Conservation (phyloP, 2,329 filamentous ascomycete species). For the Fusarium siculi region DNA sequence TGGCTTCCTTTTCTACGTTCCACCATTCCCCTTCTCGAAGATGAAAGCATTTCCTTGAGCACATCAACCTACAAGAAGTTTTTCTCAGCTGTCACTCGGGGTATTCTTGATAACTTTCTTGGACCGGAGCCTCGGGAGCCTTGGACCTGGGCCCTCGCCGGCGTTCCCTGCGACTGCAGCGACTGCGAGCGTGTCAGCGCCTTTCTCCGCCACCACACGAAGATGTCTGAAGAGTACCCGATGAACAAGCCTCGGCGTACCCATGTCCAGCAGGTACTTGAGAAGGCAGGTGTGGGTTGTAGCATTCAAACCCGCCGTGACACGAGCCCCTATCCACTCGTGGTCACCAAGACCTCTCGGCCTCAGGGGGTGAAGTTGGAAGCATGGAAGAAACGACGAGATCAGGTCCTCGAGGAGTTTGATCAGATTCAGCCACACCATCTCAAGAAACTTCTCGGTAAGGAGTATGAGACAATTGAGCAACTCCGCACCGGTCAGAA, state of each 20-base stretch:
- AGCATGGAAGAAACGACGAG: not conserved
- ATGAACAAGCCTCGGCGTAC: conserved; percentile 26
- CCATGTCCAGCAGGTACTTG: conserved; percentile 38
- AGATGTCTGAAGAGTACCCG: conserved; percentile 12
- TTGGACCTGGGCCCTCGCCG: not conserved
- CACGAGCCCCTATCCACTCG: conserved; percentile 21
- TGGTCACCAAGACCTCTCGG: conserved; percentile 41
- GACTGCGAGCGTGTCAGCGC: conserved; percentile 42
- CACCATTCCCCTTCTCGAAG: conserved; percentile 28
- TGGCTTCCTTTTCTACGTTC: conserved; percentile 48
- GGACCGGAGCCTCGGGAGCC: conserved; percentile 18
- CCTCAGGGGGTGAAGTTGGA: not conserved
- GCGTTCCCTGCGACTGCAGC: conserved; percentile 35
- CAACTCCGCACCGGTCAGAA: not conserved
- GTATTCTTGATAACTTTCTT: conserved; percentile 41
- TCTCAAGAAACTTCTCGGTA: conserved; percentile 12
- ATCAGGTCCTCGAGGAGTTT: not conserved
- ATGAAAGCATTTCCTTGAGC: conserved; percentile 8
- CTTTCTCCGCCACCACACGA: conserved; percentile 39
- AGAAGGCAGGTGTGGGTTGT: conserved; percentile 28
- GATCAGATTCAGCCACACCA: not conserved
- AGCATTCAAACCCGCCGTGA: conserved; percentile 27
- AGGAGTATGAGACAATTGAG: not conserved
- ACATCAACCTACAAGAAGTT: conserved; percentile 37
- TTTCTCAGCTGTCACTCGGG: conserved; percentile 36